Base-by-base conservation (phyloP, 177 flowering plant genomes). In the Telopea speciosissima region DNA sequence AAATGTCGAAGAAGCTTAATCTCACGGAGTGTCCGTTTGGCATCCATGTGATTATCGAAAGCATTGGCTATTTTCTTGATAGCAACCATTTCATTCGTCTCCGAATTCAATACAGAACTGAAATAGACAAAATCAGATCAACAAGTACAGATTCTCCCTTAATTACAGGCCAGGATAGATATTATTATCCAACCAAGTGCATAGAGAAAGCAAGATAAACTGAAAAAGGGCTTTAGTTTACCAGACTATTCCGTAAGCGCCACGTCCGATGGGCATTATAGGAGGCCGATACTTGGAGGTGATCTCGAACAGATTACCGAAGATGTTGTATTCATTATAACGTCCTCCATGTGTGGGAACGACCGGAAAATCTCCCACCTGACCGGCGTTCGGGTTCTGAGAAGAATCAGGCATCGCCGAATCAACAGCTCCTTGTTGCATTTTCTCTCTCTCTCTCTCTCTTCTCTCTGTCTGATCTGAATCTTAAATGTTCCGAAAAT, bases 21-120 rank as follows among this genome's bases (percentile, higher is more conserved):
- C 82, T 93, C 98, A 0, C 98, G 81, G 66, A 93, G 96, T 19
- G 98, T 93, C 13, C 98, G 82, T 83, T 93, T 93, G 0, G 98
- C 96, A 74, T 93, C 97, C 90, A 88, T 93, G 73, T 83, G 83
- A 73, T 89, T 93, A 65, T 91, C 98, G 23, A 93, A 93, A 0
- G 98, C 98, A 76, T 88, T 87, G 4, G 92, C 92, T 13, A 89
- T 93, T 82, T 90, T 93, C 90, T 93, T 93, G 14, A 93, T 78
- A 67, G 97, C 98, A 16, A 93, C 96, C 91, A 88, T 86, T 84
- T 93, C 98, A 24, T 90, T 90, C 42, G 90, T 91, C 87, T 90
- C 96, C 84, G 87, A 70, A 70, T 93, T 88, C 85, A 85, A 44
- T 69, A 89, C 81, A 76, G 98, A 93, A 79, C 98, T 90, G 67